Percentiles rank a stretch among this genome's conserved stretches.
These are phyloP conservation scores for Tripterygium wilfordii DNA, from an alignment of 177 flowering plant genomes.

Conservation along the genomic window DNA sequence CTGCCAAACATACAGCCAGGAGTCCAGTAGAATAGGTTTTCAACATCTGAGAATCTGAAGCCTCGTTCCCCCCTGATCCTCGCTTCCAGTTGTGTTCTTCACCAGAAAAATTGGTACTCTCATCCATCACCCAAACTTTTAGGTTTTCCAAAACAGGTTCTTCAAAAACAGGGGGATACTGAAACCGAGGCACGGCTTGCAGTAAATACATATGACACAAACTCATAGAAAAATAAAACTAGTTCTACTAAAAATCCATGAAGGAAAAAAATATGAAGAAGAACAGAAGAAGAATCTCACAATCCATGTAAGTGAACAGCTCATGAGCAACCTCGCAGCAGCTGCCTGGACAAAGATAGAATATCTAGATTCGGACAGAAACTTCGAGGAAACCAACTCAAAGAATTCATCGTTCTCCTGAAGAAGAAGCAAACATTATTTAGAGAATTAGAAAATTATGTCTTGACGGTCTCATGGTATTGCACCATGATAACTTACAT, in stretches of 20 bases:
- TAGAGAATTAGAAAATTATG: too few relatives aligned
- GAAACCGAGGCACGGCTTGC: constrained; percentile 16
- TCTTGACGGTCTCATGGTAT: too few relatives aligned
- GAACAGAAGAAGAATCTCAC: constrained; percentile 28
- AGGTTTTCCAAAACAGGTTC: constrained; percentile 68
- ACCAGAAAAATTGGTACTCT: constrained; percentile 32
- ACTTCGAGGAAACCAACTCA: constrained; percentile 75
- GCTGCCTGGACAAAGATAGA: constrained; percentile 66
- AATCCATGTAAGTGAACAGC: constrained; percentile 76
- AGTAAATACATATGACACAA: constrained; percentile 8
- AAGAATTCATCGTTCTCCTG: constrained; percentile 97
- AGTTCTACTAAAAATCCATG: neutral
- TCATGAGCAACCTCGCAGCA: constrained; percentile 72
- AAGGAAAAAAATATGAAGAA: neutral
- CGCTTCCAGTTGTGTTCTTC: constrained; percentile 41
- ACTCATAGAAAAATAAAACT: neutral
- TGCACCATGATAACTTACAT: too few relatives aligned
- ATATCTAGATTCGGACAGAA: constrained; percentile 62
- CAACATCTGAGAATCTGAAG: constrained; percentile 81
- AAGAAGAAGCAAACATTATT: constrained; percentile 3
- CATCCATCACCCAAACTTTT: constrained; percentile 85
- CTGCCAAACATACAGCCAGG: constrained; percentile 69
- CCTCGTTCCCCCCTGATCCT: constrained; percentile 29
- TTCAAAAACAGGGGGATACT: constrained; percentile 94
- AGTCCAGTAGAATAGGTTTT: constrained; percentile 90